Evolutionary conservation across 306 rosid genomes (phyloP).

Genomic region (Dicorynia guianensis): DNA sequence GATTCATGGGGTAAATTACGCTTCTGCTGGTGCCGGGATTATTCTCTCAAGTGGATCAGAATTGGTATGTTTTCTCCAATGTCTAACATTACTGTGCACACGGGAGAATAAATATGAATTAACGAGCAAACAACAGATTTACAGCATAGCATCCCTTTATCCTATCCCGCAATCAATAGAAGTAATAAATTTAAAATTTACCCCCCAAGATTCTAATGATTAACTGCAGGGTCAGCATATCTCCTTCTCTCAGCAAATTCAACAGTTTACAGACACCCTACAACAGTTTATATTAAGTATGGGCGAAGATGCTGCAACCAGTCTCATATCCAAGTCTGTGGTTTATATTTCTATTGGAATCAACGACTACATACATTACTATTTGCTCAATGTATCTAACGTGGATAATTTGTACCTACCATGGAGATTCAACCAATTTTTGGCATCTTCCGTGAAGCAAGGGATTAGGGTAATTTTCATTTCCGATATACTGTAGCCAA

Average conservation of each 20-base stretch:
- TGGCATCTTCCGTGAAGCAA: conserved; percentile 66
- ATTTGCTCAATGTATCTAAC: conserved; percentile 69
- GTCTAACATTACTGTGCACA: not conserved
- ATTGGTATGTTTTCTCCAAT: conserved; percentile 56
- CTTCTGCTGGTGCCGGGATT: conserved; percentile 94
- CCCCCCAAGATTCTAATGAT: not conserved
- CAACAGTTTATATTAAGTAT: conserved; percentile 70
- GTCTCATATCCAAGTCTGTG: conserved; percentile 63
- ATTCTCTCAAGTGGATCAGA: conserved; percentile 88
- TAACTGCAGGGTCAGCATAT: conserved; percentile 81
- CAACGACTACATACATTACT: conserved; percentile 92
- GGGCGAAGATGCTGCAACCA: conserved; percentile 70
- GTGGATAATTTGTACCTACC: conserved; percentile 75
- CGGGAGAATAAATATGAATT: not conserved
- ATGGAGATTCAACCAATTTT: conserved; percentile 79
- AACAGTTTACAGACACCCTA: conserved; percentile 77
- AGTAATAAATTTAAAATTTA: not conserved
- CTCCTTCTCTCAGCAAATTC: conserved; percentile 80
- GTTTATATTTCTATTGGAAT: conserved; percentile 85
- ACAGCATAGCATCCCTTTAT: not conserved
- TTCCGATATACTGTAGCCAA: not conserved
- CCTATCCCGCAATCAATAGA: not conserved
- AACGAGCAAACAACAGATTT: not conserved
- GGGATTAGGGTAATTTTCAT: conserved; percentile 61
- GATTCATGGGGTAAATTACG: conserved; percentile 83